Conservation (phyloP, 1,284 basidiomycete genomes). For the Cryptococcus sp. region DNA sequence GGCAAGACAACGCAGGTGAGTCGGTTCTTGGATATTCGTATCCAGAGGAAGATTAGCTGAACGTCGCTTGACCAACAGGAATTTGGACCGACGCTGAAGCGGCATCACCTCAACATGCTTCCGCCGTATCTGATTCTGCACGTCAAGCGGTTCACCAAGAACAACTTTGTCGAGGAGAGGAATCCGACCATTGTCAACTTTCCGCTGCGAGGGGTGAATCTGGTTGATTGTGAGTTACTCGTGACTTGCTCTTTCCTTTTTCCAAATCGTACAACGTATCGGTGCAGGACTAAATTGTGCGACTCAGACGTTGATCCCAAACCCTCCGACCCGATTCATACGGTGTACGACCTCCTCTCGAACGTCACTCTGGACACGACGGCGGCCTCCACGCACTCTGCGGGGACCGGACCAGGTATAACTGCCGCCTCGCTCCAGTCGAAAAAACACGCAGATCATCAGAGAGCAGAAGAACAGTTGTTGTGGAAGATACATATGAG, state of each 20-base stretch:
- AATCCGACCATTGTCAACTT: constrained; percentile 99
- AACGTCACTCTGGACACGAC: constrained; percentile 91
- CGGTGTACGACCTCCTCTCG: constrained; percentile 89
- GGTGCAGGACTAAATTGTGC: constrained; percentile 4
- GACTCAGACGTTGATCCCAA: constrained; percentile 72
- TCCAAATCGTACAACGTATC: constrained; percentile 8
- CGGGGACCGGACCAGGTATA: constrained; percentile 35
- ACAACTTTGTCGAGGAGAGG: constrained; percentile 96
- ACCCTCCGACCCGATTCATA: constrained; percentile 60
- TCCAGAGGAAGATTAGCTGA: not conserved
- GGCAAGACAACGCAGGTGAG: constrained; percentile 80
- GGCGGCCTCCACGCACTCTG: constrained; percentile 78
- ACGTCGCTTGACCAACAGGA: constrained; percentile 58
- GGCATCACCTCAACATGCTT: constrained; percentile 83
- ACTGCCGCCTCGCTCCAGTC: constrained; percentile 9
- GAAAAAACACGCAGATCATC: constrained; percentile 22
- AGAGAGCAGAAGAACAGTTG: constrained; percentile 37
- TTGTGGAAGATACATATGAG: constrained; percentile 90
- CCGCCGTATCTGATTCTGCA: constrained; percentile 93
- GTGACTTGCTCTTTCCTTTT: constrained; percentile 13
- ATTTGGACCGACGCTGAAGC: constrained; percentile 77
- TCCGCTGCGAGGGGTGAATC: constrained; percentile 86
- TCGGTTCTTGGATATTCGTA: not conserved
- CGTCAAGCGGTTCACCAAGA: constrained; percentile 98
- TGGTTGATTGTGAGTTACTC: constrained; percentile 73